phyloP scores from a whole-genome alignment of 2,329 filamentous ascomycete species.

The Gliomastix tumulicola region DNA sequence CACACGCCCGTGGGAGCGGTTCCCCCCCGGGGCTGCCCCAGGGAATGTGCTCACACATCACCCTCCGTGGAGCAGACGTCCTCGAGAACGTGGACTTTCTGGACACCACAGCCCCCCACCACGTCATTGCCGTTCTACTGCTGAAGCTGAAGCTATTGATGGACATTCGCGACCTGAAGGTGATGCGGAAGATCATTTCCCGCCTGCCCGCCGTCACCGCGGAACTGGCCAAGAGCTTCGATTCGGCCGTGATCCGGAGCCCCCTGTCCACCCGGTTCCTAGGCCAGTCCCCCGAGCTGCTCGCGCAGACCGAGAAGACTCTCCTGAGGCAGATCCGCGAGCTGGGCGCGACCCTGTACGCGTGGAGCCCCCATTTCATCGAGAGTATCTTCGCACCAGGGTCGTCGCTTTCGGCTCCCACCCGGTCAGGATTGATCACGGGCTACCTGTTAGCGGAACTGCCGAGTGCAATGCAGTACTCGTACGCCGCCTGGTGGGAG shows the following conservation, averaged over 20 bases:
- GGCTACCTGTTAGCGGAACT: not conserved
- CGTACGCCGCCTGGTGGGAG: not conserved
- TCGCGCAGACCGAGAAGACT: not conserved
- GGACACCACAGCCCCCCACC: too few species aligned
- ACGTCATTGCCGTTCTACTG: not conserved
- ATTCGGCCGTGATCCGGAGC: not conserved
- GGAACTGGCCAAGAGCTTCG: not conserved
- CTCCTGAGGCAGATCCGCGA: not conserved
- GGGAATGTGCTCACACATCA: constrained; percentile 20
- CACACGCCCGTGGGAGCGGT: constrained; percentile 5
- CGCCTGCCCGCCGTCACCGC: not conserved
- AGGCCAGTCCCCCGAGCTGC: not conserved
- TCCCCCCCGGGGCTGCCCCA: too few species aligned
- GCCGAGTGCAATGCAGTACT: not conserved
- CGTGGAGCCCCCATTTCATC: not conserved
- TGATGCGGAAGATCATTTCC: not conserved
- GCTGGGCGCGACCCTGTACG: not conserved
- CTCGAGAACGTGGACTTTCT: constrained; percentile 24
- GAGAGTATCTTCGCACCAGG: not conserved
- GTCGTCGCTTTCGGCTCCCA: not conserved
- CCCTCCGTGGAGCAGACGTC: constrained; percentile 28
- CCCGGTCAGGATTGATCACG: not conserved
- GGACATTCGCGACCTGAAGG: not conserved
- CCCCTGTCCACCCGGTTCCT: not conserved
- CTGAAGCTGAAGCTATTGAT: constrained; percentile 1